Evolutionary conservation across 345 rosid species (phyloP), one percentile per base, ranked within the genome.

Genomic region (Hibiscus trionum): DNA sequence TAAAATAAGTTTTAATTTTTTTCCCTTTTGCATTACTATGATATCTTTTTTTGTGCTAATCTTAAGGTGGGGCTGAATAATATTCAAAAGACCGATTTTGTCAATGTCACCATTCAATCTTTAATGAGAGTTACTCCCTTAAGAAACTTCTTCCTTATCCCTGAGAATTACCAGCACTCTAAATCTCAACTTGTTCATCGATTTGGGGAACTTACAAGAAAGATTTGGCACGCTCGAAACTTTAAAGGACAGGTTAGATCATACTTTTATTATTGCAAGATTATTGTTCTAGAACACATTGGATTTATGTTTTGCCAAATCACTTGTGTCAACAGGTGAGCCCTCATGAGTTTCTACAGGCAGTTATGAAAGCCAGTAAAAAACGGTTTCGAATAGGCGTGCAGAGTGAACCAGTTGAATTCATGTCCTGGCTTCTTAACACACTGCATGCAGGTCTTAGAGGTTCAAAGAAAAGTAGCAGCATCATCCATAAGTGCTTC

Each of bases 271-370:
- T 39, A 14, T 37, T 7, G 6, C 46, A 60, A 67, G 50, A 68
- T 50, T 73, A 37, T 63, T n/a, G 70, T 72, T 65, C 50, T 50
- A 62, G 16, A 72, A 63, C 35, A 24, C 2, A 9, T 33, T 60
- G 37, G 37, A 44, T 24, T 79, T 29, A 46, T 66, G 57, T 60
- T 61, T 47, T 78, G 74, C 5, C 21, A 42, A 27, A 55, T 62
- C 31, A 66, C 72, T 71, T 71, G 42, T 31, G 10, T 78, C 39
- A 78, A 70, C 87, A 95, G 99, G 99, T 92, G 70, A 95, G 99
- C 70, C 99, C 99, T 24, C 99, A 95, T 71, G 99, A 95, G 76
- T 95, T 95, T 84, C 88, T 95, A 74, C 98, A 95, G 80, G 94
- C 99, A 68, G 96, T 95, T 70, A 95, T 90, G 99, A 89, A 92